Base-by-base conservation (phyloP, 2,329 filamentous ascomycete species). In the Celoporthe dispersa region DNA sequence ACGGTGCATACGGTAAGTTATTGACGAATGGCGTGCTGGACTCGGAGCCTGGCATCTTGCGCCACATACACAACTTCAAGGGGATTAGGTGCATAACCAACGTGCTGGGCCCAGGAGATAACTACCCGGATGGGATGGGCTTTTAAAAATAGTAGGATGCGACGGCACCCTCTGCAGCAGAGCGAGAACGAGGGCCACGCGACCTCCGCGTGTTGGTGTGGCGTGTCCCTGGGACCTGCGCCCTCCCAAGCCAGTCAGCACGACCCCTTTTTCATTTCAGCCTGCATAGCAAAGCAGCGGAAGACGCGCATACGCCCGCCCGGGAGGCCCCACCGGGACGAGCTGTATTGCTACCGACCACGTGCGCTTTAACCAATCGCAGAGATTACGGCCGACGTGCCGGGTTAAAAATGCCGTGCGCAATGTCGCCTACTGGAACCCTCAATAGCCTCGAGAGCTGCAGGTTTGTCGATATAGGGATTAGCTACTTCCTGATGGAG, bases 11-110 rank as follows among this genome's bases (percentile, higher is more conserved):
- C 12, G 28, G 44, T n/a, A n/a, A 9, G 44, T n/a, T 1, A 39
- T 48, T 55, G 53, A 57, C 16, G 28, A 22, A 60, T 60, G 57
- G 57, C 57, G 57, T 60, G 57, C 57, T 60, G 57, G 33, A 35
- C 33, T 4, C 37, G 57, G 6, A 60, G 3, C 57, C 22, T 60
- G 31, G 22, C 57, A 60, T 60, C 57, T 57, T 57, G 31, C 57
- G 11, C 57, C 57, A 60, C 57, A 22, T 22, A 19, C 44, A n/a
- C 44, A 48, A 25, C 33, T 19, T 37, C 28, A 25, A n/a, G 3
- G 37, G 14, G 16, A 57, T 8, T 28, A 14, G 25, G 53, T 31
- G 4, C 14, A 19, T 19, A 57, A 31, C 14, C 53, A 57, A 19
- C 12, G 12, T 16, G 25, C 16, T 8, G 53, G 28, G 14, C 28